These are phyloP conservation scores for Prinsepia uniflora DNA, from an alignment of 306 rosid species.

Conservation along the genomic window DNA sequence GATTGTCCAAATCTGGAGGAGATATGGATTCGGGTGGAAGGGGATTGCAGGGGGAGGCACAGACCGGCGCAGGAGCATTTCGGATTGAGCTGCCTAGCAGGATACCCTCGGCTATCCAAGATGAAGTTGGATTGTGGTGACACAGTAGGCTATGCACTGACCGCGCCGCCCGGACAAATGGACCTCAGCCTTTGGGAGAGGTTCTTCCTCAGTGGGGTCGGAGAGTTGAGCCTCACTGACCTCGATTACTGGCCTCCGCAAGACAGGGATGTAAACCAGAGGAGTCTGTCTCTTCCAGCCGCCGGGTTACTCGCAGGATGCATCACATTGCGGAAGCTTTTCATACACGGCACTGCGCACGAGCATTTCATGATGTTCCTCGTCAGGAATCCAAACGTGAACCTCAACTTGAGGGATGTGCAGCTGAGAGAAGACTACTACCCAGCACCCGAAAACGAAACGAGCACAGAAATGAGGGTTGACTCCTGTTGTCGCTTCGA, in stretches of 20 bases:
- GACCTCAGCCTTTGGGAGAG: conserved; percentile 94
- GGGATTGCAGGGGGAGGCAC: conserved; percentile 65
- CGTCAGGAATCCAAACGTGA: conserved; percentile 43
- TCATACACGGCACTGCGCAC: conserved; percentile 75
- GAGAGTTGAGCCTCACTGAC: conserved; percentile 48
- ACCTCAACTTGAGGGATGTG: conserved; percentile 62
- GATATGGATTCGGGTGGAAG: conserved; percentile 65
- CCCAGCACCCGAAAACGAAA: conserved; percentile 85
- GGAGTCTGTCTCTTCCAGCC: conserved; percentile 71
- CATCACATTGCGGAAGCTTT: conserved; percentile 65
- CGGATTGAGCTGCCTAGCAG: conserved; percentile 55
- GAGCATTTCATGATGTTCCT: conserved; percentile 83
- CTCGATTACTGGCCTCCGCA: conserved; percentile 95
- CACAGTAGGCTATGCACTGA: conserved; percentile 66
- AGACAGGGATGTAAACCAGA: conserved; percentile 74
- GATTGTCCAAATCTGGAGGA: conserved; percentile 75
- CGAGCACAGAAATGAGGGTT: conserved; percentile 89
- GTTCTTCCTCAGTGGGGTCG: conserved; percentile 69
- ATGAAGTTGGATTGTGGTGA: conserved; percentile 85
- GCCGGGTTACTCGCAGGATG: conserved; percentile 74
- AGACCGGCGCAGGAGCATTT: conserved; percentile 46
- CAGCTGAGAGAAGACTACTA: conserved; percentile 78
- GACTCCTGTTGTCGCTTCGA: conserved; percentile 88
- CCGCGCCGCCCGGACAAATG: conserved; percentile 81
- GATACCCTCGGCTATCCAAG: conserved; percentile 60